Base-by-base conservation (phyloP, 768 basidiomycete species). In the Symmetrospora coprosmae region DNA sequence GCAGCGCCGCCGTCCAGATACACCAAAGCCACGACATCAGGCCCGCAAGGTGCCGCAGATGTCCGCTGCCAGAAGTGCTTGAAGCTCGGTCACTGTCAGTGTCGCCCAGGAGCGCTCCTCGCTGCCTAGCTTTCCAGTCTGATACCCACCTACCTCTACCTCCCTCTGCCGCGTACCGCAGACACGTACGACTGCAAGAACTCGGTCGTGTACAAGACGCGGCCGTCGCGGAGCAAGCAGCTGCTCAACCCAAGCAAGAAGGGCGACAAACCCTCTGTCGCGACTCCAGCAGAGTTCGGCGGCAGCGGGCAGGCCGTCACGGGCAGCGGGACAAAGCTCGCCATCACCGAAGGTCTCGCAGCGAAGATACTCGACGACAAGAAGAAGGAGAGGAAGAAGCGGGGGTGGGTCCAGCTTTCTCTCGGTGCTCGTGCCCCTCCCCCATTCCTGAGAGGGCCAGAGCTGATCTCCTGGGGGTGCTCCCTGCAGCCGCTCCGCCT, bases 131-230 rank as follows among this genome's bases (percentile, higher is more conserved):
- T 55, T 31, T 8, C 68, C 51, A 66, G 67, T 58, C 35, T 69
- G 82, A 90, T 89, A 0, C 91, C 94, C 72, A n/a, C n/a, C n/a
- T n/a, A n/a, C n/a, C n/a, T n/a, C n/a, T n/a, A n/a, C n/a, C n/a
- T n/a, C n/a, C n/a, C n/a, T n/a, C n/a, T n/a, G n/a, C n/a, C n/a
- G n/a, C n/a, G n/a, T n/a, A n/a, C n/a, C n/a, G n/a, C n/a, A n/a
- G 91, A 83, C 71, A 94, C 82, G 13, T 96, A 83, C 69, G 80
- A 94, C 74, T 96, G 91, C 79, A 87, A 87, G 73, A 77, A 78
- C 17, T 67, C 79, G 21, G 78, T 85, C 2, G 86, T 87, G 25
- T 96, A 94, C 71, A 76, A 87, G 38, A 81, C 86, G 11, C 79
- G 91, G n/a, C 90, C 90, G 1, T 89, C 87, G 34, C 80, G 89